These are phyloP conservation scores for Neofusicoccum sp. DNA, from an alignment of 2,329 filamentous ascomycete genomes.

Conservation along the genomic window DNA sequence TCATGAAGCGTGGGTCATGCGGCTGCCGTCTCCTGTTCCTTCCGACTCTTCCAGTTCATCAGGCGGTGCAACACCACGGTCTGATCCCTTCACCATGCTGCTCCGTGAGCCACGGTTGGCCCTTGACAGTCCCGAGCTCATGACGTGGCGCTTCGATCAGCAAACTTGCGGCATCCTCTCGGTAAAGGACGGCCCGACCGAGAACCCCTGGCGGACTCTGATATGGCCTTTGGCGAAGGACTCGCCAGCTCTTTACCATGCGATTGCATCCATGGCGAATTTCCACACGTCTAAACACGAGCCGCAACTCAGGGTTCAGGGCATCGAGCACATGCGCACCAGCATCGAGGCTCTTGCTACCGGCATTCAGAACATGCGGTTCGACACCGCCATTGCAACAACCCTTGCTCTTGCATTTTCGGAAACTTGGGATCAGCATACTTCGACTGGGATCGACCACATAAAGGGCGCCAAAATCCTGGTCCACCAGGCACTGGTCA, in stretches of 20 bases:
- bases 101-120: slow-evolving; percentile 50
- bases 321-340: slow-evolving; percentile 67
- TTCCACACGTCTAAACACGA: slow-evolving; percentile 64
- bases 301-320: slow-evolving; percentile 58
- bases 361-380: slow-evolving; percentile 62
- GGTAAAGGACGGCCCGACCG: slow-evolving; percentile 65
- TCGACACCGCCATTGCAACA: slow-evolving; percentile 67
- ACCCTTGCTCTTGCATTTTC: slow-evolving; percentile 67
- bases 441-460: slow-evolving; percentile 66
- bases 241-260: slow-evolving; percentile 65
- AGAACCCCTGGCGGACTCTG: slow-evolving; percentile 70
- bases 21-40: slow-evolving; percentile 35
- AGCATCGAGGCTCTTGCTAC: slow-evolving; percentile 60
- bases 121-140: slow-evolving; percentile 57
- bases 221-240: slow-evolving; percentile 67
- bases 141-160: slow-evolving; percentile 62
- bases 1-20: slow-evolving; percentile 37
- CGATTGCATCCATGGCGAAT: slow-evolving; percentile 66
- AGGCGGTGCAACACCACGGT: slow-evolving; percentile 18
- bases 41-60: slow-evolving; percentile 37
- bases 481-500: slow-evolving; percentile 57
- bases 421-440: slow-evolving; percentile 70
- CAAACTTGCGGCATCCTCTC: slow-evolving; percentile 70
- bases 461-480: slow-evolving; percentile 65
- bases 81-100: slow-evolving; percentile 29